These are phyloP conservation scores for Thelephora terrestris DNA, from an alignment of 1,284 basidiomycete genomes.

Conservation along the genomic window DNA sequence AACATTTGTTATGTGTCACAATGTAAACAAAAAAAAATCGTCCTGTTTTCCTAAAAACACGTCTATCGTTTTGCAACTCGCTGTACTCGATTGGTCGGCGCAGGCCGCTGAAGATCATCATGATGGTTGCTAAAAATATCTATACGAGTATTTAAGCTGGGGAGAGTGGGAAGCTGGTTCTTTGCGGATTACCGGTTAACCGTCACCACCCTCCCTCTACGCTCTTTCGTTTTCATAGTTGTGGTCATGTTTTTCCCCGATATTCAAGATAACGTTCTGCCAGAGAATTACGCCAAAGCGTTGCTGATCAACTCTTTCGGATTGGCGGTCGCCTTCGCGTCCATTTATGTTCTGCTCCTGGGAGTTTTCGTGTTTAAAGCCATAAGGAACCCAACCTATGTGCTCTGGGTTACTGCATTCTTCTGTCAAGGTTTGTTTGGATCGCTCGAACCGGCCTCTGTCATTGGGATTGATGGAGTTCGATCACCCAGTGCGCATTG, in stretches of 20 bases:
- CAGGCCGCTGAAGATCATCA: too few species aligned
- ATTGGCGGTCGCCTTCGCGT: conserved; percentile 7
- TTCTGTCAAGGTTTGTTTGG: conserved; percentile 8
- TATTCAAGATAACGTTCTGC: neutral
- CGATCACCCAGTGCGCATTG: conserved; percentile 3
- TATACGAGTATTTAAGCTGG: neutral
- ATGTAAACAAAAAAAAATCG: too few species aligned
- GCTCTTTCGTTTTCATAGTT: neutral
- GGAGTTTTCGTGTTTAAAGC: neutral
- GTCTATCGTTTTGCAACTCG: too few species aligned
- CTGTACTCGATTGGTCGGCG: too few species aligned
- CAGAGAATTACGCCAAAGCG: neutral
- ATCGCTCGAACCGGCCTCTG: neutral
- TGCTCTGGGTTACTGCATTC: conserved; percentile 2
- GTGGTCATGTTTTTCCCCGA: neutral
- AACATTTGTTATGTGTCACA: too few species aligned
- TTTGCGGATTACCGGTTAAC: neutral
- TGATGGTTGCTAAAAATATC: too few species aligned
- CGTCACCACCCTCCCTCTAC: neutral
- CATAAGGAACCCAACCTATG: conserved; percentile 4
- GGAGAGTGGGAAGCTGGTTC: neutral
- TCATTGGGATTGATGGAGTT: neutral
- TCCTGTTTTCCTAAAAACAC: too few species aligned
- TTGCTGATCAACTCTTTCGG: neutral
- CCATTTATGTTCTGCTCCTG: conserved; percentile 6